Conservation (phyloP, 2,329 filamentous ascomycete species). For the Paecilomyces formosus region DNA sequence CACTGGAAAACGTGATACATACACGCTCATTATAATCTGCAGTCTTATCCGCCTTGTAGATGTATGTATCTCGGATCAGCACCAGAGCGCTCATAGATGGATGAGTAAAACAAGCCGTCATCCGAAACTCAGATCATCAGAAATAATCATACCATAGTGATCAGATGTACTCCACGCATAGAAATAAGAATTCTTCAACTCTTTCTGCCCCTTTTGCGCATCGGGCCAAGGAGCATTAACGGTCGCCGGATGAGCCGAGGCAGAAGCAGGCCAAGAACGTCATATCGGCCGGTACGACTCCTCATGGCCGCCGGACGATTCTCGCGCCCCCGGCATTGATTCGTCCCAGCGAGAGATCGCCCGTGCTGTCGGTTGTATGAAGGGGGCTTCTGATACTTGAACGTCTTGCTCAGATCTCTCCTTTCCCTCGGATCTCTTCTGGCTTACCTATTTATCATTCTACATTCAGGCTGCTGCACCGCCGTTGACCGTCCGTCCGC, state of each 20-base stretch:
- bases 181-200: too few relatives aligned
- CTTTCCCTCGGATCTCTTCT: neutral
- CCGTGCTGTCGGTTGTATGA: neutral
- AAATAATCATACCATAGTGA: too few relatives aligned
- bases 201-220: neutral
- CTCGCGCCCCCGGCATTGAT: neutral
- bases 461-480: neutral
- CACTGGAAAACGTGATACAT: too few relatives aligned
- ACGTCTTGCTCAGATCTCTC: neutral
- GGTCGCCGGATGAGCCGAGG: neutral
- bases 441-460: neutral
- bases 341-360: neutral
- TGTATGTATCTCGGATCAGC: too few relatives aligned
- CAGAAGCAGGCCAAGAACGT: neutral
- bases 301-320: neutral
- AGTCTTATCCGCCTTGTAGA: too few relatives aligned
- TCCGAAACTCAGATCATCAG: too few relatives aligned
- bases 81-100: too few relatives aligned
- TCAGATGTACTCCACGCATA: too few relatives aligned
- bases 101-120: too few relatives aligned
- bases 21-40: too few relatives aligned
- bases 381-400: neutral
- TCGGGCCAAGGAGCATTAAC: neutral
- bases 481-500: neutral
- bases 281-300: neutral